phyloP scores from a whole-genome alignment of 2,329 filamentous ascomycete genomes.

The Clonostachys sp. region DNA sequence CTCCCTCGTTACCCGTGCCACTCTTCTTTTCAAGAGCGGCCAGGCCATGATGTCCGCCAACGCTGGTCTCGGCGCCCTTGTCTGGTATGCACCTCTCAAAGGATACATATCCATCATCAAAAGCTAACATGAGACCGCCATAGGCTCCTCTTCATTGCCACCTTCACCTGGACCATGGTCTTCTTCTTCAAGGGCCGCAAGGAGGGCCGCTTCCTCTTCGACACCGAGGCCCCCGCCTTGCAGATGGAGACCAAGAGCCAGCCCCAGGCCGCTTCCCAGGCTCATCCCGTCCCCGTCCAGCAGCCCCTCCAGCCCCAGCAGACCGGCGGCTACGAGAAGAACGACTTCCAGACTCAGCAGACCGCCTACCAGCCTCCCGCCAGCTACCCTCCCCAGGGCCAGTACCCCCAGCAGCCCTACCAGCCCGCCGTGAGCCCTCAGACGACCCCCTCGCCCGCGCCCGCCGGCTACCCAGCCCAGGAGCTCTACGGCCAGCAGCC shows the following conservation, averaged over 20 bases:
- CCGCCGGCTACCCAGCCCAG: constrained; percentile 3
- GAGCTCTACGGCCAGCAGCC: constrained; percentile 12
- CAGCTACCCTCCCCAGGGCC: neutral
- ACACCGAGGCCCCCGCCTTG: constrained; percentile 10
- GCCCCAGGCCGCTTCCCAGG: constrained; percentile 1
- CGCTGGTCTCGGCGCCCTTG: constrained; percentile 36
- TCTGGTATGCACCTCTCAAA: constrained; percentile 24
- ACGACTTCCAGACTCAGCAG: constrained; percentile 8
- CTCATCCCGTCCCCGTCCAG: constrained; percentile 5
- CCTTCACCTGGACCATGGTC: constrained; percentile 27
- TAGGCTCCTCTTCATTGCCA: constrained; percentile 31
- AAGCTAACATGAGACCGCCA: neutral
- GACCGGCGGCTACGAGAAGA: constrained; percentile 1
- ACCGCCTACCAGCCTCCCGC: neutral
- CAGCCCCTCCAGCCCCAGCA: constrained; percentile 9
- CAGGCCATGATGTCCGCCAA: constrained; percentile 28
- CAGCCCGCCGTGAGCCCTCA: constrained; percentile 4
- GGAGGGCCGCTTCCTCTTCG: constrained; percentile 22
- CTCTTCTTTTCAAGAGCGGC: constrained; percentile 27
- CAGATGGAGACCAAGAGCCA: constrained; percentile 25
- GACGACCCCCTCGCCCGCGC: neutral
- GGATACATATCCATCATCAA: neutral
- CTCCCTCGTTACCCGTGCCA: constrained; percentile 4
- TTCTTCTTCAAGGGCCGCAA: constrained; percentile 29
- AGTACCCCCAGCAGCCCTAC: constrained; percentile 2